Evolutionary conservation across 2,329 filamentous ascomycete species (phyloP), one percentile per base, ranked within the genome.

Genomic region (Hymenoscyphus linearis): DNA sequence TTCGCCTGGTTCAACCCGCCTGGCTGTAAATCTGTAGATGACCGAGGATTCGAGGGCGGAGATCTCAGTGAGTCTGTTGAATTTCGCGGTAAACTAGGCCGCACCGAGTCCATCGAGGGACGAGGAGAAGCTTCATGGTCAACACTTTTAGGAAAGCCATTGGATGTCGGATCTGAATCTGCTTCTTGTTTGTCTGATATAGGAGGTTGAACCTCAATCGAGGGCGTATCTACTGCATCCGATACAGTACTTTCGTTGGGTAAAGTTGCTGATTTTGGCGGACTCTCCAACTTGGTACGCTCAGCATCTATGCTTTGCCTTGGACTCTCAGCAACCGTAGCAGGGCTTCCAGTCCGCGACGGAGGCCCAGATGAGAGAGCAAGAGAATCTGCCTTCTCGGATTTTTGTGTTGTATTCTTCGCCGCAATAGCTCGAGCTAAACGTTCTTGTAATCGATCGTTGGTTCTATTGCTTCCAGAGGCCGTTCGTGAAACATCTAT

Each of bases 371-470:
- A 79, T 54, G 80, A 81, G 7, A 79, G 78, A 76, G 79, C 58
- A 78, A 81, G 18, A 78, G 79, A 64, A 77, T 74, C 60, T 75
- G 78, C 25, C 75, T 77, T 66, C 31, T 77, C 78, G 34, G 78
- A 71, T 59, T 77, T 79, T 44, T 75, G 68, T 47, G 66, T 73
- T 14, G 22, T 55, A 61, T 81, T 83, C 71, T 89, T 91, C 62
- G 88, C 88, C 2, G 88, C 91, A 69, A 97, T 85, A 34, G 93
- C 95, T 71, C 91, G 90, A 34, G 93, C 93, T 63, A 99, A 81
- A 64, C 92, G 84, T 73, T 96, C 93, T 72, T 97, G 93, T 52
- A 99, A 79, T 58, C 92, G 85, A 69, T 96, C 92, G 75, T 91
- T 95, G 63, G 83, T 79, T 66, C 85, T 78, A 52, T 71, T 83